phyloP scores from a whole-genome alignment of 805 yeast genomes.

The Hanseniaspora jakobsenii region DNA sequence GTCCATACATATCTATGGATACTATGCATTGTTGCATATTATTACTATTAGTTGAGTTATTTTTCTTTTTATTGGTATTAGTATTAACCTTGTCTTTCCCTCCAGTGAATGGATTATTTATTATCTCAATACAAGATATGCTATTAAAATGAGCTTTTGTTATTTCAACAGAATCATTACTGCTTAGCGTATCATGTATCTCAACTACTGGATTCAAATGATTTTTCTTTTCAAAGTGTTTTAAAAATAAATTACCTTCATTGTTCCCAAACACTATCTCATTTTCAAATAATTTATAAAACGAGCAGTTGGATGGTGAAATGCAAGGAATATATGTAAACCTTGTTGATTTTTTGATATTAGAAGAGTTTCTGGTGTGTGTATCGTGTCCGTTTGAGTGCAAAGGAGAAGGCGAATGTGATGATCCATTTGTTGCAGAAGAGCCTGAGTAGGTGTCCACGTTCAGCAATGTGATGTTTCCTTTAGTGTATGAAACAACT shows the following conservation, averaged over 20 bases:
- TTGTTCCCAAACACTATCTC: constrained; percentile 30
- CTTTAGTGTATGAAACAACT: constrained; percentile 29
- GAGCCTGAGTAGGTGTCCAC: constrained; percentile 20
- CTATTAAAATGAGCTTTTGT: constrained; percentile 21
- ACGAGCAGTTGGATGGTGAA: constrained; percentile 30
- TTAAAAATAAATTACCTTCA: constrained; percentile 29
- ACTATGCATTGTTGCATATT: constrained; percentile 6
- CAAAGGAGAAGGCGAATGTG: no score
- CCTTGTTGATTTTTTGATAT: constrained; percentile 21
- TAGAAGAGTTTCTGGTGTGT: neutral
- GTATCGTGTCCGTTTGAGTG: no score
- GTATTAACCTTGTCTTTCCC: constrained; percentile 21
- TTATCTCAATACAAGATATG: constrained; percentile 26
- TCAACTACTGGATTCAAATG: constrained; percentile 27
- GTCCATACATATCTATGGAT: constrained; percentile 5
- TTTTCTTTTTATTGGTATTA: no score
- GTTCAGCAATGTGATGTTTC: constrained; percentile 27
- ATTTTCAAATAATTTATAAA: constrained; percentile 27
- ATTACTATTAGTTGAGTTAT: no score
- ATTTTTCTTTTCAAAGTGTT: constrained; percentile 26
- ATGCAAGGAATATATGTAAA: constrained; percentile 29
- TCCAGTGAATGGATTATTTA: constrained; percentile 15
- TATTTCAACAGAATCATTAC: neutral
- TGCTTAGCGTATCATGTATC: neutral
- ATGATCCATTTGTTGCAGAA: constrained; percentile 10